Evolutionary conservation across 805 yeast species (phyloP), one percentile per base, ranked within the genome.

Genomic region (Vanderwaltozyma yarrowii): DNA sequence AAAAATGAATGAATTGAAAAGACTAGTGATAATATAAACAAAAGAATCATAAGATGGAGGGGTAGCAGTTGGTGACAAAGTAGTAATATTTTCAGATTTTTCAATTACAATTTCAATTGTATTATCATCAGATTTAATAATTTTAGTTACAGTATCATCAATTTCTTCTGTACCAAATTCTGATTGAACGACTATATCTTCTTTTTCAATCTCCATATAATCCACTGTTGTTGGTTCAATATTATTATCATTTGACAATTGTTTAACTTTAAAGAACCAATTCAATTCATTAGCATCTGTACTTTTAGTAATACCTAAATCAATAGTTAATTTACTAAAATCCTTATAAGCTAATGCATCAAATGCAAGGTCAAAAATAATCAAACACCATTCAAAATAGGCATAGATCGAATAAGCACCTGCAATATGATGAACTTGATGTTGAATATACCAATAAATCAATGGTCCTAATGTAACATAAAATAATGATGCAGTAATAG

Each of bases 401-500:
- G 98, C 95, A 58, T 92, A 92, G 33, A 78, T 72, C 0, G 97
- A 88, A 58, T 92, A 92, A 2, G 98, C 96, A n/a, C 98, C 98
- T 0, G 96, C 73, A 33, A 78, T 64, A 35, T 70, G 76, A 50
- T 86, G 81, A 18, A 92, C 94, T 59, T 88, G 88, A 64, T 92
- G 98, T 60, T 86, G 94, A 37, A 92, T 79, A 57, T 83, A 92
- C 68, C 84, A 78, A 61, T 87, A 88, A 28, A 92, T 67, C 60
- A 92, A 71, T 2, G 97, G 97, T 53, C 87, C 87, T 53, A 92
- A 92, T 0, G 76, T 39, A 3, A 61, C 41, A 5, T 80, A 73
- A 3, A 84, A 76, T 28, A 57, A 53, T n/a, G 58, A 67, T 40
- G 82, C 71, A 36, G 69, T 64, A 2, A 28, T 39, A 23, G 39